Evolutionary conservation across 2,329 filamentous ascomycete genomes (phyloP).

Genomic region (Trichoderma harzianum): DNA sequence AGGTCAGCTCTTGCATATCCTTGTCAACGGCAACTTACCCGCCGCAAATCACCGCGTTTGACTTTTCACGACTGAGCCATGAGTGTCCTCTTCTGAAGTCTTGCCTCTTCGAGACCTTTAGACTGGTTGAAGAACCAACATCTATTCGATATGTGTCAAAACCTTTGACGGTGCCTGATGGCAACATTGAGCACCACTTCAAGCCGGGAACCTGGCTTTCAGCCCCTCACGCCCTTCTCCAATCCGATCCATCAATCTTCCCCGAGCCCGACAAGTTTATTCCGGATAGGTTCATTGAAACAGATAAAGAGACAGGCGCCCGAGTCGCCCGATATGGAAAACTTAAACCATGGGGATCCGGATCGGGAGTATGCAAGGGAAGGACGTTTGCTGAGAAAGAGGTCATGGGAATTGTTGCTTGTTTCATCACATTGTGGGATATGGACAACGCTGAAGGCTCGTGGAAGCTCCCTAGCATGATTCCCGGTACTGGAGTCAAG

Average conservation of each 20-base stretch:
- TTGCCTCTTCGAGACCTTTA: slow-evolving; percentile 24
- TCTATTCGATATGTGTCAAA: slow-evolving; percentile 22
- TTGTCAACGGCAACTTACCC: neutral
- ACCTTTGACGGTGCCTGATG: slow-evolving; percentile 20
- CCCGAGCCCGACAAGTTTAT: slow-evolving; percentile 21
- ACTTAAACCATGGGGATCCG: slow-evolving; percentile 25
- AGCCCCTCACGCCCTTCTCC: slow-evolving; percentile 20
- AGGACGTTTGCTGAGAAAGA: slow-evolving; percentile 28
- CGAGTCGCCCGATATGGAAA: slow-evolving; percentile 22
- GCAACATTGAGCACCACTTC: slow-evolving; percentile 19
- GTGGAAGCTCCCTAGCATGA: neutral
- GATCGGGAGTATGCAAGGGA: slow-evolving; percentile 25
- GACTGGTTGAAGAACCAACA: slow-evolving; percentile 22
- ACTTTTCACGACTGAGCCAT: neutral
- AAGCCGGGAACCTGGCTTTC: slow-evolving; percentile 23
- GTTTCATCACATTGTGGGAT: slow-evolving; percentile 10
- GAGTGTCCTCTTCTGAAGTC: slow-evolving; percentile 25
- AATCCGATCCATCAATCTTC: slow-evolving; percentile 21
- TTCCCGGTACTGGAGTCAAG: slow-evolving; percentile 4
- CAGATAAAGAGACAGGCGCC: neutral
- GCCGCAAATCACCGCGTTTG: slow-evolving; percentile 13
- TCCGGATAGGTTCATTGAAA: slow-evolving; percentile 24
- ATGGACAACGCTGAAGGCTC: neutral
- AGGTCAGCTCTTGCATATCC: slow-evolving; percentile 18
- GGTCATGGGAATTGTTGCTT: slow-evolving; percentile 18